phyloP scores from a whole-genome alignment of 208 protist species.

The Angomonas desouzai region DNA sequence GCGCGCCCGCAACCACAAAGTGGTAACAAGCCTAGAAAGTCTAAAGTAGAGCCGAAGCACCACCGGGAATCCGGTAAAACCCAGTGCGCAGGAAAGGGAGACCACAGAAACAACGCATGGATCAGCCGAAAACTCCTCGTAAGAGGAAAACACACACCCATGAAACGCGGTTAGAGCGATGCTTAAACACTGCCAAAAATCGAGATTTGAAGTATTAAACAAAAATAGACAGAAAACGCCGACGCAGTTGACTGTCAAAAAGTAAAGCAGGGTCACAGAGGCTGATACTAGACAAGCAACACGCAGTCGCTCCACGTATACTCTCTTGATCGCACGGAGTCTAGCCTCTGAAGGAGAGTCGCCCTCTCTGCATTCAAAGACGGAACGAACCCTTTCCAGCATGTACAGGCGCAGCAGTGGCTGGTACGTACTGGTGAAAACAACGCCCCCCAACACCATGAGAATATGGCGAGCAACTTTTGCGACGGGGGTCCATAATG shows the following conservation, averaged over 20 bases:
- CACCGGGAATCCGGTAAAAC: conserved; percentile 72
- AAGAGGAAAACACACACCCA: conserved; percentile 61
- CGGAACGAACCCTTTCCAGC: conserved; percentile 34
- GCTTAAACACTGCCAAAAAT: conserved; percentile 26
- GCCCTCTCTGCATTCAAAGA: conserved; percentile 26
- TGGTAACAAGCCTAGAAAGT: conserved; percentile 30
- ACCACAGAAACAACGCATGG: conserved; percentile 39
- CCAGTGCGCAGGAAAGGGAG: conserved; percentile 46
- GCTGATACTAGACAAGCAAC: conserved; percentile 48
- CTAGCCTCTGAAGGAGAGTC: conserved; percentile 42
- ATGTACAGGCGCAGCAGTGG: conserved; percentile 64
- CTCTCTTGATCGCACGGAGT: conserved; percentile 35
- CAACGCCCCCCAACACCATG: conserved; percentile 59
- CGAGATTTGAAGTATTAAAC: conserved; percentile 44
- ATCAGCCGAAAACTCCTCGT: conserved; percentile 49
- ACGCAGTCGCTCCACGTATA: conserved; percentile 38
- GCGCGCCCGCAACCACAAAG: not conserved
- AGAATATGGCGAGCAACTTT: conserved; percentile 43
- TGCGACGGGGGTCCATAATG: conserved; percentile 29
- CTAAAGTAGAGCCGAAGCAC: conserved; percentile 52
- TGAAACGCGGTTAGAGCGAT: conserved; percentile 62
- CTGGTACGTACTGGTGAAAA: conserved; percentile 66
- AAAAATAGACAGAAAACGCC: conserved; percentile 34
- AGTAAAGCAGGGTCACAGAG: conserved; percentile 42
- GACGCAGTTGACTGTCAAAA: conserved; percentile 30